phyloP scores from a whole-genome alignment of 1,139 yeast species.

The Yamadazyma triangularis region DNA sequence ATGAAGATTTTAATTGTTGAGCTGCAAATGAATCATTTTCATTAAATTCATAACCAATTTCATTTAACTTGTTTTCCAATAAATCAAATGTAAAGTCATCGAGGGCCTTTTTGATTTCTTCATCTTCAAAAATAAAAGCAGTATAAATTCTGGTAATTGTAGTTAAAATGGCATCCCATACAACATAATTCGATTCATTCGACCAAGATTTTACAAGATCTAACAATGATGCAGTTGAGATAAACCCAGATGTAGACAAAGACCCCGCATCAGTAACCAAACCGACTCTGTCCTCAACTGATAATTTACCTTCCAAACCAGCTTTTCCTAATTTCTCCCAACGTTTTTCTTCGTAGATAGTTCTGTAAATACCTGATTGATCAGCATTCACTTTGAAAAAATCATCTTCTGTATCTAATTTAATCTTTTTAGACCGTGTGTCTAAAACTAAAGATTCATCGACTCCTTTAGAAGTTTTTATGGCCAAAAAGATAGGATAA shows the following conservation, averaged over 20 bases:
- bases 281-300: constrained; percentile 83
- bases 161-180: constrained; percentile 68
- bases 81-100: constrained; percentile 56
- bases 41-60: constrained; percentile 67
- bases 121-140: constrained; percentile 70
- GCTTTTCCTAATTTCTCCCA: constrained; percentile 72
- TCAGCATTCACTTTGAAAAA: constrained; percentile 80
- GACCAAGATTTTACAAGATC: constrained; percentile 66
- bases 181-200: constrained; percentile 64
- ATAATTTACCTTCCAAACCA: constrained; percentile 58
- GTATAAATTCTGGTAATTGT: constrained; percentile 52
- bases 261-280: constrained; percentile 80
- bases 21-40: constrained; percentile 62
- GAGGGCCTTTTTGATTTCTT: constrained; percentile 51
- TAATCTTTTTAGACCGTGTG: constrained; percentile 48
- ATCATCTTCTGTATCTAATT: constrained; percentile 39
- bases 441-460: constrained; percentile 60
- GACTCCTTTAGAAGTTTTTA: constrained; percentile 63
- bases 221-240: constrained; percentile 62
- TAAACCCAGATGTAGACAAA: constrained; percentile 68
- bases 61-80: constrained; percentile 52
- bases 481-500: constrained; percentile 80
- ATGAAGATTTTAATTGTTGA: constrained; percentile 69
- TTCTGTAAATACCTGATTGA: constrained; percentile 80
- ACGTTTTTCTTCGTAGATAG: constrained; percentile 65